Conservation (phyloP, 768 basidiomycete species). For the Suillus brevipes region DNA sequence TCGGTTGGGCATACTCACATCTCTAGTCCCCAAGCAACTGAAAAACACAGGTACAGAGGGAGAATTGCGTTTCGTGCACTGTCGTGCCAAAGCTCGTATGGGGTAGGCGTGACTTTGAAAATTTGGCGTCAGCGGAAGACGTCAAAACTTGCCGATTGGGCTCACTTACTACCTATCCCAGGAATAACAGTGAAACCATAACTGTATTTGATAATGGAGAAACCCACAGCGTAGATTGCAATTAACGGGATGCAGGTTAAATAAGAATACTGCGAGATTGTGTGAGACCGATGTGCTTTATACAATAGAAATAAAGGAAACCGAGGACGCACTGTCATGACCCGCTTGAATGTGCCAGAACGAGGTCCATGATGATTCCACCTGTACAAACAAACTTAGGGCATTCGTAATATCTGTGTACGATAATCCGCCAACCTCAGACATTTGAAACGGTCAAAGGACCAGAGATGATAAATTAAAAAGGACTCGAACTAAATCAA, state of each 20-base stretch:
- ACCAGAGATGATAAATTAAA: conserved; percentile 74
- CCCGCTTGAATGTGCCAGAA: conserved; percentile 77
- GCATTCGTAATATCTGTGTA: not conserved
- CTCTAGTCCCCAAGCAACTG: conserved; percentile 72
- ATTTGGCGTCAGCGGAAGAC: conserved; percentile 7
- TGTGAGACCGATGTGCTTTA: not conserved
- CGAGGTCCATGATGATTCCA: conserved; percentile 67
- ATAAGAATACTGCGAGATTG: conserved; percentile 64
- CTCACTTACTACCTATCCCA: conserved; percentile 48
- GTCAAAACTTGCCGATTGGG: no score
- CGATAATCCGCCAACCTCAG: conserved; percentile 47
- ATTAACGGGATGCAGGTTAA: conserved; percentile 62
- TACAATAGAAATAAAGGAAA: not conserved
- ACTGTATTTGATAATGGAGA: conserved; percentile 69
- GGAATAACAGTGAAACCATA: conserved; percentile 59
- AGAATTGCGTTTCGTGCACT: conserved; percentile 51
- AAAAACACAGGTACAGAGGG: conserved; percentile 63
- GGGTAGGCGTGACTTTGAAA: conserved; percentile 61
- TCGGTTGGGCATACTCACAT: conserved; percentile 48
- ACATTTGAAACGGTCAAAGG: conserved; percentile 78
- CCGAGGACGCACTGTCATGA: conserved; percentile 71
- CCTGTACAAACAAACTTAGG: conserved; percentile 34
- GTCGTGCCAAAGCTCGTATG: conserved; percentile 56
- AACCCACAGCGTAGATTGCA: conserved; percentile 58
- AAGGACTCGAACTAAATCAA: conserved; percentile 54